These are phyloP conservation scores for Pythium brassicae DNA, from an alignment of 352 stramenopile genomes.

Conservation along the genomic window DNA sequence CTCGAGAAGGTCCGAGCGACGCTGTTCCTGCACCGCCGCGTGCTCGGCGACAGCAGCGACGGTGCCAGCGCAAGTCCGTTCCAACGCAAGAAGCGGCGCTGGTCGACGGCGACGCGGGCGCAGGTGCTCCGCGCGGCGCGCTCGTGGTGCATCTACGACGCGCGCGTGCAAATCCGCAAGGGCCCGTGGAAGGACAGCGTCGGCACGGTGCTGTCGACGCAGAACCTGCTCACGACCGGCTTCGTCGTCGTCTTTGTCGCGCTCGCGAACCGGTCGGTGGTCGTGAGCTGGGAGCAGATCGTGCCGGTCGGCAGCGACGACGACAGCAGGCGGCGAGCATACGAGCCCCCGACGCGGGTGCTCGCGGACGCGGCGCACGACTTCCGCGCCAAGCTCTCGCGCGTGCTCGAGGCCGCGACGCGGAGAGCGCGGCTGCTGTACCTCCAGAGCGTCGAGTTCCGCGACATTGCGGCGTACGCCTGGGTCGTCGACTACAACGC, in stretches of 20 bases:
- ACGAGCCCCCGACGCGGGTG: conserved; percentile 24
- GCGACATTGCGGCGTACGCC: conserved; percentile 57
- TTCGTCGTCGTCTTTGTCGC: conserved; percentile 59
- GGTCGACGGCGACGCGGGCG: conserved; percentile 37
- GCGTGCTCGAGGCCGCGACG: conserved; percentile 22
- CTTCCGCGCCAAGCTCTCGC: conserved; percentile 33
- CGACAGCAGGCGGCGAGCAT: conserved; percentile 32
- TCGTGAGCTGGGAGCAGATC: conserved; percentile 55
- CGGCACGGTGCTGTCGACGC: conserved; percentile 53
- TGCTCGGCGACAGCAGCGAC: conserved; percentile 1
- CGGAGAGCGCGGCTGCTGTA: conserved; percentile 52
- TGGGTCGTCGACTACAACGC: conserved; percentile 72
- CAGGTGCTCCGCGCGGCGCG: conserved; percentile 28
- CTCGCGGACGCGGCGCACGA: conserved; percentile 31
- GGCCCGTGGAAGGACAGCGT: conserved; percentile 44
- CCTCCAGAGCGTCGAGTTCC: conserved; percentile 62
- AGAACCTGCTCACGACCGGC: conserved; percentile 56
- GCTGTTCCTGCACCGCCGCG: conserved; percentile 38
- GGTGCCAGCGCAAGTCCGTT: conserved; percentile 6
- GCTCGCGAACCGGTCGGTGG: conserved; percentile 44
- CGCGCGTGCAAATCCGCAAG: conserved; percentile 40
- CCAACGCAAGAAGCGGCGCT: conserved; percentile 29
- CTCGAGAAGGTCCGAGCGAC: conserved; percentile 40
- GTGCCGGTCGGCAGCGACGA: conserved; percentile 35
- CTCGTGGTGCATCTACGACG: conserved; percentile 52